A percentile compares a stretch with the other conserved stretches of the same genome.
Conservation (phyloP, 2,329 filamentous ascomycete genomes). For the Aspergillus quadrilineatus region DNA sequence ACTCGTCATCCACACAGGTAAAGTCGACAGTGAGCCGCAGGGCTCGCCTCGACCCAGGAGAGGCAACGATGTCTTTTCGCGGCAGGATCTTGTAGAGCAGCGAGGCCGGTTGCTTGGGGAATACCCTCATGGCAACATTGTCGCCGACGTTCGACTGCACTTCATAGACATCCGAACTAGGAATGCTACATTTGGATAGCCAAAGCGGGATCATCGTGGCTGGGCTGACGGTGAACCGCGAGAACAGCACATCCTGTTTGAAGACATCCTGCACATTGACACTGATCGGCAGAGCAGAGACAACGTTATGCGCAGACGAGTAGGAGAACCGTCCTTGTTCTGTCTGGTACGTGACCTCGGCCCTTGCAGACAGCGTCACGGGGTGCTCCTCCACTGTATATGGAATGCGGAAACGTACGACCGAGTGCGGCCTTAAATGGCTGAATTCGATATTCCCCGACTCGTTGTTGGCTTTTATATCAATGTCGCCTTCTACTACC, state of each 20-base stretch:
- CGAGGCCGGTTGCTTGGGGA: constrained; percentile 76
- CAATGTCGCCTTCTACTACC: constrained; percentile 43
- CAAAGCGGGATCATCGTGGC: constrained; percentile 72
- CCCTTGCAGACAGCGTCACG: constrained; percentile 66
- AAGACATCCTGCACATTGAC: constrained; percentile 98
- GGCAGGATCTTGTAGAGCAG: constrained; percentile 72
- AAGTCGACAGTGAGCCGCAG: constrained; percentile 69
- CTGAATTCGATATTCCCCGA: constrained; percentile 49
- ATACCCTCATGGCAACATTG: constrained; percentile 59
- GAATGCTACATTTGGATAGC: constrained; percentile 68
- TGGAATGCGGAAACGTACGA: constrained; percentile 60
- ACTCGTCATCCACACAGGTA: constrained; percentile 72
- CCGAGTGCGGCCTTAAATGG: constrained; percentile 30
- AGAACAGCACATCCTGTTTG: constrained; percentile 78
- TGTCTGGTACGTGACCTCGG: constrained; percentile 76
- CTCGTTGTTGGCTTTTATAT: constrained; percentile 44
- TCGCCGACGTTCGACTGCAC: constrained; percentile 50
- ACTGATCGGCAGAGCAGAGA: constrained; percentile 76
- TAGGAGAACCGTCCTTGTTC: constrained; percentile 64
- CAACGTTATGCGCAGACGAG: constrained; percentile 61
- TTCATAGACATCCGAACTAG: constrained; percentile 66
- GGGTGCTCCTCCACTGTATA: constrained; percentile 81
- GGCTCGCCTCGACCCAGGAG: constrained; percentile 30
- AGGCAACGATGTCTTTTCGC: constrained; percentile 17
- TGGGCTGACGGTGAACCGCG: constrained; percentile 85